Percentiles rank a stretch among this genome's conserved stretches.
phyloP scores from a whole-genome alignment of 1,284 basidiomycete genomes.

The Irpex sp. region DNA sequence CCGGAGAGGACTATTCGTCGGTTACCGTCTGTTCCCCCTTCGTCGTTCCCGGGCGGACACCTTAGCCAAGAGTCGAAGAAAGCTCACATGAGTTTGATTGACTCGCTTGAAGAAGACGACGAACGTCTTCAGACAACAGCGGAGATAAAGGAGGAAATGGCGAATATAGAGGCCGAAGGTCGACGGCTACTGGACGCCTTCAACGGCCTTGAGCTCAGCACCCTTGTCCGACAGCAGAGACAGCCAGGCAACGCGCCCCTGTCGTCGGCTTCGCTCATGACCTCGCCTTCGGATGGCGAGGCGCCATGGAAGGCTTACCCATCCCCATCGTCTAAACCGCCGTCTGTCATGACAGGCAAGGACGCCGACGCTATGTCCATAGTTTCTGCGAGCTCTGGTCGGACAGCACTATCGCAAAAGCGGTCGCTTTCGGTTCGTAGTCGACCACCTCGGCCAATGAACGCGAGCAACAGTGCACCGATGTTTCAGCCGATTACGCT shows the following conservation, averaged over 20 bases:
- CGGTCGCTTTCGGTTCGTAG: slow-evolving; percentile 30
- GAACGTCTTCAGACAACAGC: slow-evolving; percentile 47
- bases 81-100: slow-evolving; percentile 30
- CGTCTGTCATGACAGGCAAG: slow-evolving; percentile 14
- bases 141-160: slow-evolving; percentile 63
- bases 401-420: slow-evolving; percentile 38
- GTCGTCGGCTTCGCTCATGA: slow-evolving; percentile 12
- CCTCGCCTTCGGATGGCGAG: slow-evolving; percentile 7
- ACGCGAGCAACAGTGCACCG: slow-evolving; percentile 30
- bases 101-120: slow-evolving; percentile 49
- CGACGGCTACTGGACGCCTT: slow-evolving; percentile 69
- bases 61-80: slow-evolving; percentile 24
- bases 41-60: slow-evolving; percentile 44
- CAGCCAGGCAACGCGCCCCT: slow-evolving; percentile 24
- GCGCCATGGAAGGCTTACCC: slow-evolving; percentile 9
- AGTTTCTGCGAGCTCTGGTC: slow-evolving; percentile 47
- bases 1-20: slow-evolving; percentile 38
- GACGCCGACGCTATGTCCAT: slow-evolving; percentile 46
- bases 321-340: slow-evolving; percentile 14
- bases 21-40: slow-evolving; percentile 44
- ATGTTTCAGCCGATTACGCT: slow-evolving; percentile 19
- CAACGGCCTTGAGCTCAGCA: slow-evolving; percentile 67
- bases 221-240: slow-evolving; percentile 51
- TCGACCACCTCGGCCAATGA: slow-evolving; percentile 29
- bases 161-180: slow-evolving; percentile 63